Base-by-base conservation (phyloP, 768 basidiomycete species). In the Leccinum disarticulatum region DNA sequence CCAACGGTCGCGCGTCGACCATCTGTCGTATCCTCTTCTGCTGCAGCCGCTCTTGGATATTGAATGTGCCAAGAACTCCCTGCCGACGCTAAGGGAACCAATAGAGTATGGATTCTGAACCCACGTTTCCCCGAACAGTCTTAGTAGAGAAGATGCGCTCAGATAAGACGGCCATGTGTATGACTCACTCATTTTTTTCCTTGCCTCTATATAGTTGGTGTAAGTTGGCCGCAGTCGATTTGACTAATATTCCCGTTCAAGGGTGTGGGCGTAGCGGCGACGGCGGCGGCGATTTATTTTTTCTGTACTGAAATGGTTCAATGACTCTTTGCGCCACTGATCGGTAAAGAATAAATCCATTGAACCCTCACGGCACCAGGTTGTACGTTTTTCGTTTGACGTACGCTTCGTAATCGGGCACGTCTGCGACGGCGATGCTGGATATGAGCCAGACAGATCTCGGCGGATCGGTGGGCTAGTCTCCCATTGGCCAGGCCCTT, bases 1-100 rank as follows among this genome's bases (percentile, higher is more conserved):
- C 75, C 77, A 9, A 68, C 77, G n/a, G 64, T 71, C 53, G 67
- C 54, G 13, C 76, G 80, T 52, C 76, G 78, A 14, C 83, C 81
- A 10, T 80, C 81, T 10, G 79, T 81, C 61, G 77, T 77, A 19
- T 74, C 74, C 10, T 72, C 73, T 58, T 77, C 69, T 15, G 58
- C 66, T 9, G 65, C 76, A 13, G 43, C 57, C 14, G 43, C 61
- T 22, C 43, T 28, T 55, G 10, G 27, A 31, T 33, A 41, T 22
- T 46, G 57, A 55, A 53, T 28, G 50, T 62, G 59, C 17, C 35
- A 6, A 46, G 43, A 27, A 22, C 10, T 41, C 30, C 25, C 14
- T 38, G 8, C 30, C 13, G 55, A 54, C 47, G 27, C 33, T n/a
- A 47, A 33, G 30, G 38, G 55, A 31, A 17, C 36, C 58, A 57